Percentiles rank a stretch among this genome's conserved stretches.
Evolutionary conservation across 139 green algal genomes (phyloP).

Genomic region (Auxenochlorella pyrenoidosa): DNA sequence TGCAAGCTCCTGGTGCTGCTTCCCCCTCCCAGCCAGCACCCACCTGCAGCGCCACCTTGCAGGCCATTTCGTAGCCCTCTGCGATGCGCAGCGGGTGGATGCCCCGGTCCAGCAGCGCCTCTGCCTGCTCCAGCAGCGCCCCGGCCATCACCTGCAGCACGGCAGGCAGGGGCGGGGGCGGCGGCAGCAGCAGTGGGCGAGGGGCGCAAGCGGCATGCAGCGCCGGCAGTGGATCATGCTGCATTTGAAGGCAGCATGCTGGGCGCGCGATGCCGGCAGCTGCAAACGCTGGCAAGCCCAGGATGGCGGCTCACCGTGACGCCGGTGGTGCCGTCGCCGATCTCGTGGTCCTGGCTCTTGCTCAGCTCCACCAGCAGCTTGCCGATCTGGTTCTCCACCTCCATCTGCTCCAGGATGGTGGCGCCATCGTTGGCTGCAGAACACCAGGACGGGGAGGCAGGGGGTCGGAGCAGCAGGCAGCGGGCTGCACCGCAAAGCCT

Average conservation of each 20-base stretch:
- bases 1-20: too few relatives aligned
- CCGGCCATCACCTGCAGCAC: slow-evolving; percentile 46
- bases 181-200: neutral
- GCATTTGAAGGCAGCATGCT: too few relatives aligned
- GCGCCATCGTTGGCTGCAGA: slow-evolving; percentile 93
- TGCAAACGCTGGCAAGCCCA: too few relatives aligned
- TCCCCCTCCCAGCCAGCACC: neutral
- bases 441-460: too few relatives aligned
- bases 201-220: neutral
- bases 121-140: slow-evolving; percentile 86
- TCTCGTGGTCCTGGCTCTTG: slow-evolving; percentile 80
- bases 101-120: slow-evolving; percentile 95
- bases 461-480: neutral
- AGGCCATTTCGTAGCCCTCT: slow-evolving; percentile 98
- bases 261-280: too few relatives aligned
- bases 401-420: slow-evolving; percentile 99
- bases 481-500: neutral
- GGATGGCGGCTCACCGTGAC: slow-evolving; percentile 97
- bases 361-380: slow-evolving; percentile 98
- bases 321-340: slow-evolving; percentile 94
- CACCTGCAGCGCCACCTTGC: slow-evolving; percentile 82
- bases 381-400: slow-evolving; percentile 99
- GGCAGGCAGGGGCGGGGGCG: neutral
- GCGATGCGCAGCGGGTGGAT: slow-evolving; percentile 97
- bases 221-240: too few relatives aligned